Evolutionary conservation across 352 stramenopile species (phyloP).

Genomic region (Paralagenidium karlingii): DNA sequence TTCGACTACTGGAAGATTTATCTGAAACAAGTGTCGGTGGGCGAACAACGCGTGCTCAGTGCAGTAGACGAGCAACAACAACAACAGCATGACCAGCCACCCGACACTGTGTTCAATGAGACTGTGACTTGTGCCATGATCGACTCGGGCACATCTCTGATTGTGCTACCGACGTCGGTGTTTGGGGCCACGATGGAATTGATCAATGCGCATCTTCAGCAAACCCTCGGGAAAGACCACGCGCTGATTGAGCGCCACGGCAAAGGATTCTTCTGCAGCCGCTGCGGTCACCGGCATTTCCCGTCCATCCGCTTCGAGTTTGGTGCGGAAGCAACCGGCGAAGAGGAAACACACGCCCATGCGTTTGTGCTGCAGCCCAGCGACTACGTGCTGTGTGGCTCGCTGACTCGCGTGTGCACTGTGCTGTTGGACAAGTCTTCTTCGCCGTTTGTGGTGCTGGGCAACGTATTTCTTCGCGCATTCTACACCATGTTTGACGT

Average conservation of each 20-base stretch:
- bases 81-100: neutral
- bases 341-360: no score
- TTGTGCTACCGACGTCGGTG: constrained; percentile 10
- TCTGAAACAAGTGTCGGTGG: constrained; percentile 5
- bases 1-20: constrained; percentile 15
- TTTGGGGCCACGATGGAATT: constrained; percentile 9
- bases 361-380: constrained; percentile 17
- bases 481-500: constrained; percentile 30
- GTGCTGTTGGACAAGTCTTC: constrained; percentile 15
- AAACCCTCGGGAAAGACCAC: neutral
- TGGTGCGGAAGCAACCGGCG: neutral
- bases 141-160: constrained; percentile 23
- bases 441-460: constrained; percentile 15
- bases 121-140: constrained; percentile 9
- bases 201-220: constrained; percentile 8
- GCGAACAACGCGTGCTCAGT: constrained; percentile 4
- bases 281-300: constrained; percentile 18
- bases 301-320: constrained; percentile 14
- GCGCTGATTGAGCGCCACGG: no score
- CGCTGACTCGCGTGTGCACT: constrained; percentile 9
- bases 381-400: constrained; percentile 26
- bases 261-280: no score
- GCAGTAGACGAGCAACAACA: neutral
- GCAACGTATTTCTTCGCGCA: constrained; percentile 21
- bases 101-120: neutral